These are phyloP conservation scores for Colletotrichum cordylinicola DNA, from an alignment of 2,329 filamentous ascomycete genomes.

Conservation along the genomic window DNA sequence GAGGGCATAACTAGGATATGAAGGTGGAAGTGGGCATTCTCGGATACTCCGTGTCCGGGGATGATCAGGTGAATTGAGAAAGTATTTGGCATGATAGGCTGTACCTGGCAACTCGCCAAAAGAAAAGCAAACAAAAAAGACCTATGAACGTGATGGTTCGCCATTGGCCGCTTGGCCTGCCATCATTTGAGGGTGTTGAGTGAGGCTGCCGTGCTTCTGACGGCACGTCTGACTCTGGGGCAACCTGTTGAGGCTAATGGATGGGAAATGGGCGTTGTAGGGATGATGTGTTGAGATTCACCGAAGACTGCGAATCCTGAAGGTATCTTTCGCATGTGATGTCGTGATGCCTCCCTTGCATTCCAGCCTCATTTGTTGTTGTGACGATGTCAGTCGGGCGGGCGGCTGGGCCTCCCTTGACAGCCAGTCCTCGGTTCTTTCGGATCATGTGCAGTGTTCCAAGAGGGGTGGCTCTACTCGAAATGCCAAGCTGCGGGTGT, in stretches of 20 bases:
- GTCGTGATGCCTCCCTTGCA: background rate
- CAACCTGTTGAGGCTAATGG: background rate
- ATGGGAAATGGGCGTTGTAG: background rate
- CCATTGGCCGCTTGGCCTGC: background rate
- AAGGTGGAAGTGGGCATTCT: fast-evolving
- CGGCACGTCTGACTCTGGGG: background rate
- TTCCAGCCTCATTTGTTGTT: background rate
- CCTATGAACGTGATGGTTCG: background rate
- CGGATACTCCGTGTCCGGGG: background rate
- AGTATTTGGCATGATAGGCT: fast-evolving
- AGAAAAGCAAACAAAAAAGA: background rate
- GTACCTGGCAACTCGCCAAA: fast-evolving
- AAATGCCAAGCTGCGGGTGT: background rate
- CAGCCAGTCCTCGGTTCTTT: background rate
- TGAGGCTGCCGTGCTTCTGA: background rate
- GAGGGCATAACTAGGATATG: background rate
- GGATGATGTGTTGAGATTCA: background rate
- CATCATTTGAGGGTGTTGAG: background rate
- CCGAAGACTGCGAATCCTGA: background rate
- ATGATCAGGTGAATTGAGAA: background rate
- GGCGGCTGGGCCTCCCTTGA: background rate
- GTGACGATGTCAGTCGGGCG: background rate
- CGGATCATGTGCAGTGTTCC: background rate
- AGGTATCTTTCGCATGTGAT: background rate
- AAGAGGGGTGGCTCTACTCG: background rate